Conservation (phyloP, 2,329 filamentous ascomycete genomes). For the Aspergillus sp. region DNA sequence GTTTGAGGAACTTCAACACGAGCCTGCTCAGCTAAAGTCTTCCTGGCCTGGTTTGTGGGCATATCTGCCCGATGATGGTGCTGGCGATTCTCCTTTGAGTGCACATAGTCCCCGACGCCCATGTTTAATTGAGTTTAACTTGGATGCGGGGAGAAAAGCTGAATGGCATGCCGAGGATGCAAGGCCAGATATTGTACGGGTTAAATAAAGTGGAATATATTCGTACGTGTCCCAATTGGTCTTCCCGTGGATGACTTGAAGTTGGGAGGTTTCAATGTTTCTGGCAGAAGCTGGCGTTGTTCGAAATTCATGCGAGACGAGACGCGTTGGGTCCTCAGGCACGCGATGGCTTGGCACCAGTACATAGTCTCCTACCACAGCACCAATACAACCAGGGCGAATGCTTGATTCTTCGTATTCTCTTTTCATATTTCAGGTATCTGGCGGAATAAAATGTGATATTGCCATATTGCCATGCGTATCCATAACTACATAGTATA, state of each 20-base stretch:
- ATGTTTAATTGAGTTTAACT: conserved; percentile 24
- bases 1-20: conserved; percentile 34
- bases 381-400: background rate
- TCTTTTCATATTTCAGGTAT: background rate
- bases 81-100: conserved; percentile 37
- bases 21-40: conserved; percentile 35
- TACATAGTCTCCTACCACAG: background rate
- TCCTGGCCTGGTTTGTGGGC: conserved; percentile 27
- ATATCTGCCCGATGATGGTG: conserved; percentile 26
- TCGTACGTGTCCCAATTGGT: background rate
- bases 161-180: background rate
- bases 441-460: background rate
- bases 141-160: background rate
- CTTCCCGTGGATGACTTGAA: background rate
- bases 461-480: background rate
- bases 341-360: conserved; percentile 18
- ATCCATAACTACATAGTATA: background rate
- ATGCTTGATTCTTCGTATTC: background rate
- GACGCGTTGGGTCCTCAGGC: conserved; percentile 18
- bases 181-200: background rate
- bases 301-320: conserved; percentile 9
- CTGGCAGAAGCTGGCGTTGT: conserved; percentile 1
- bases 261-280: background rate
- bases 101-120: conserved; percentile 45
- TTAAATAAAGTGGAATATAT: background rate